Percentiles rank a stretch among this genome's conserved stretches.
phyloP scores from a whole-genome alignment of 495 filamentous ascomycete genomes.

The Penicillium coffeae region DNA sequence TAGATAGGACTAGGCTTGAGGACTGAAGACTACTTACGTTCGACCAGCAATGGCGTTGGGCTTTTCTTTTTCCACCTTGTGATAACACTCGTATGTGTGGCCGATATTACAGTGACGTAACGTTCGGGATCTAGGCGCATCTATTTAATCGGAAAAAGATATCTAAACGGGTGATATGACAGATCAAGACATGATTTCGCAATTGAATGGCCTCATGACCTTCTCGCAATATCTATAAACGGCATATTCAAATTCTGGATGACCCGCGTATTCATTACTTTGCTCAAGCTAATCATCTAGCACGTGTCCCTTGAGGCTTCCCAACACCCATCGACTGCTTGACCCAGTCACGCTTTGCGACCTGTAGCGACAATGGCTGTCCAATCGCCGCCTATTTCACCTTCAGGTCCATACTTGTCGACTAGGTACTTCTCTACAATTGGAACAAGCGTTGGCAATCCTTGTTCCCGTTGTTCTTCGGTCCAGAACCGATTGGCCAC shows the following conservation, averaged over 20 bases:
- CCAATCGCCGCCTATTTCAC: slow-evolving; percentile 28
- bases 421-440: slow-evolving; percentile 30
- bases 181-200: slow-evolving; percentile 25
- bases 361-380: slow-evolving; percentile 33
- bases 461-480: slow-evolving; percentile 25
- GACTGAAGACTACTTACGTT: slow-evolving; percentile 11
- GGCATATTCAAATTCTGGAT: background rate
- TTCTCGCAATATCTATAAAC: background rate
- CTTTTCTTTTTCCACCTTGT: slow-evolving; percentile 25
- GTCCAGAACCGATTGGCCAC: slow-evolving; percentile 30
- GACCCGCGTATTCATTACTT: background rate
- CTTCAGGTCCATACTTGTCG: slow-evolving; percentile 27
- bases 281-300: too few relatives aligned
- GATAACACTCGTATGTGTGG: slow-evolving; percentile 23
- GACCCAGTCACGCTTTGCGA: slow-evolving; percentile 16
- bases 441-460: slow-evolving; percentile 17
- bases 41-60: slow-evolving; percentile 37
- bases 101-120: slow-evolving; percentile 25
- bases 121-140: slow-evolving; percentile 24
- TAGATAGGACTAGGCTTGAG: background rate
- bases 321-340: background rate
- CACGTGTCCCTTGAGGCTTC: too few relatives aligned
- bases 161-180: slow-evolving; percentile 22
- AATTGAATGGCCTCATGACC: slow-evolving; percentile 10
- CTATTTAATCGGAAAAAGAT: slow-evolving; percentile 27